These are phyloP conservation scores for Betula pendula DNA, from an alignment of 306 rosid genomes.

Conservation along the genomic window DNA sequence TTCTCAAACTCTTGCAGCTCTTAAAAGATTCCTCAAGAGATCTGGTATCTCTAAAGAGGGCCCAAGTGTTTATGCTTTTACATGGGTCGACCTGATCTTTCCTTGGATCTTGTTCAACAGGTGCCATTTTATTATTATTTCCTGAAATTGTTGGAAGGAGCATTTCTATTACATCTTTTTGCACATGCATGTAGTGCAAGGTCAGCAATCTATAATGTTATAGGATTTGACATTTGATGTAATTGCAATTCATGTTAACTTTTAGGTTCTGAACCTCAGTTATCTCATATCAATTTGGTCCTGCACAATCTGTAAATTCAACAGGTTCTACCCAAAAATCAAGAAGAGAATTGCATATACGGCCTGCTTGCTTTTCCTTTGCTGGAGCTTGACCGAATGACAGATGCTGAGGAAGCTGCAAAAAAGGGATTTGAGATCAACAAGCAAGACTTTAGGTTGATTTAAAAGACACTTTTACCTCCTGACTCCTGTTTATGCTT, in stretches of 20 bases:
- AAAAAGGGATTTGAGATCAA: slow-evolving; percentile 69
- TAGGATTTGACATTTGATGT: too few species aligned
- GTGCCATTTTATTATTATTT: slow-evolving; percentile 37
- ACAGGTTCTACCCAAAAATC: slow-evolving; percentile 74
- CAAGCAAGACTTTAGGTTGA: slow-evolving; percentile 43
- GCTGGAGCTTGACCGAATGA: slow-evolving; percentile 74
- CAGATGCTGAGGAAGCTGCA: slow-evolving; percentile 83
- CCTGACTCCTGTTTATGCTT: not conserved
- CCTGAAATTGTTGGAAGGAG: not conserved
- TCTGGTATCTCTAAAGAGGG: slow-evolving; percentile 76
- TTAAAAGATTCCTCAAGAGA: slow-evolving; percentile 77
- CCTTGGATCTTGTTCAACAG: slow-evolving; percentile 67
- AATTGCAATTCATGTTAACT: too few species aligned
- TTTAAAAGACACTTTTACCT: not conserved
- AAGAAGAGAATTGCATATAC: slow-evolving; percentile 62
- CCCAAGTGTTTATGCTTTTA: slow-evolving; percentile 73
- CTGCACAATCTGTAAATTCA: slow-evolving; percentile 12
- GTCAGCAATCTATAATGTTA: not conserved
- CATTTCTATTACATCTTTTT: not conserved
- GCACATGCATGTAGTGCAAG: not conserved
- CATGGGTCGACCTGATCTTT: slow-evolving; percentile 66
- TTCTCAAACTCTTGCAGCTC: slow-evolving; percentile 44
- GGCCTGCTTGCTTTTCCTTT: slow-evolving; percentile 92
- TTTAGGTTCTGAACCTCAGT: not conserved
- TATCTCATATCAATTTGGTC: not conserved